Conservation (phyloP, 208 protist species). For the Acanthamoeba royreba region DNA sequence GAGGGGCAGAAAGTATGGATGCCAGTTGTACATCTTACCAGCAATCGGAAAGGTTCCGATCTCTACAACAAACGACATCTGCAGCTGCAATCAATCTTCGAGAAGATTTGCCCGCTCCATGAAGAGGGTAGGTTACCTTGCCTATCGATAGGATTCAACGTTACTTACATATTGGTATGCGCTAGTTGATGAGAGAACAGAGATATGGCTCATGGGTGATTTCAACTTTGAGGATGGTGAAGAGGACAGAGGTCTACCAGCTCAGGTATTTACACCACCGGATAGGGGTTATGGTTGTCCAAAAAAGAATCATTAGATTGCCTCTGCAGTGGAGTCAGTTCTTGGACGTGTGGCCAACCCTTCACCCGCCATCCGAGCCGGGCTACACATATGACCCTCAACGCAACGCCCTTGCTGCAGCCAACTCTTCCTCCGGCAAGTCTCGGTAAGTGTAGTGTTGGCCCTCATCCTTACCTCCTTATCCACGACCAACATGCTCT, state of each 20-base stretch:
- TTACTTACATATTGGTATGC: neutral
- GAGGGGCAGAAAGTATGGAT: neutral
- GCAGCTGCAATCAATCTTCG: neutral
- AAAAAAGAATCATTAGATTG: neutral
- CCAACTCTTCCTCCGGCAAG: neutral
- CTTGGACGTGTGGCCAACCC: neutral
- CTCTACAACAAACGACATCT: neutral
- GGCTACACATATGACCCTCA: neutral
- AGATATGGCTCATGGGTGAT: neutral
- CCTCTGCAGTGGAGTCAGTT: neutral
- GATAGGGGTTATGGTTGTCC: neutral
- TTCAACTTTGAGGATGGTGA: conserved; percentile 26
- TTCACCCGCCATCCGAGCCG: neutral
- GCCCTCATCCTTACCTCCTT: neutral
- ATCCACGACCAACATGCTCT: neutral
- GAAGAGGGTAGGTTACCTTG: neutral
- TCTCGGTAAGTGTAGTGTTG: neutral
- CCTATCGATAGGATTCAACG: neutral
- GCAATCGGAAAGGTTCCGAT: neutral
- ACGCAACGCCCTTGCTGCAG: neutral
- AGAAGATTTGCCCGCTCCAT: neutral
- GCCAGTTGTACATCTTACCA: neutral
- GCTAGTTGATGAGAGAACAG: neutral
- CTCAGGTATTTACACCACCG: neutral
- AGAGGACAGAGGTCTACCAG: neutral